Evolutionary conservation across 1,284 basidiomycete genomes (phyloP).

Genomic region (Gastroboletus turbinatus): DNA sequence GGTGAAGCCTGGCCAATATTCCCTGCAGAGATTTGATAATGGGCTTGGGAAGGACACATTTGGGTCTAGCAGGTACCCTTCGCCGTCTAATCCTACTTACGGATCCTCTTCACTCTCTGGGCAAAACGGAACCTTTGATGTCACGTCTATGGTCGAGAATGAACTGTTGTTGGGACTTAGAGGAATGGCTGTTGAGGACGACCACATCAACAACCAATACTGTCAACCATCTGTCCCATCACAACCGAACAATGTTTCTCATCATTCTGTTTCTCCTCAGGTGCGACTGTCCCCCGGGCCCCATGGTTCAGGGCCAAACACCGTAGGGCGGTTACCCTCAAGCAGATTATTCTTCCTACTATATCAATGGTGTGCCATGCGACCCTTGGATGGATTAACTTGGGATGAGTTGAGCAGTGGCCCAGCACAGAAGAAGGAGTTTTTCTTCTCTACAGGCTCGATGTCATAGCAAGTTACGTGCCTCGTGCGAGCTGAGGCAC

Average conservation of each 20-base stretch:
- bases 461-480: too few relatives aligned
- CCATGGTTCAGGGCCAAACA: conserved; percentile 44
- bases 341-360: conserved; percentile 58
- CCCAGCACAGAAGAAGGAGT: too few relatives aligned
- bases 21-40: conserved; percentile 54
- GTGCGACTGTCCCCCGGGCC: conserved; percentile 41
- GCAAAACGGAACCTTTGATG: conserved; percentile 44
- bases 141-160: conserved; percentile 46
- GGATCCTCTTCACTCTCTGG: conserved; percentile 35
- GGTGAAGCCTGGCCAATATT: conserved; percentile 48
- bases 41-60: conserved; percentile 42
- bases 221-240: conserved; percentile 25
- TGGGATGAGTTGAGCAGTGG: too few relatives aligned
- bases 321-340: conserved; percentile 53
- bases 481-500: too few relatives aligned
- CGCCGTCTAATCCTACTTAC: conserved; percentile 46
- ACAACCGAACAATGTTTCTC: conserved; percentile 25
- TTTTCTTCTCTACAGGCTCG: too few relatives aligned
- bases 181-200: conserved; percentile 71
- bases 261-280: conserved; percentile 31
- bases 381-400: conserved; percentile 52
- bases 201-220: conserved; percentile 39
- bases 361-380: conserved; percentile 44
- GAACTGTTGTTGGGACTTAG: conserved; percentile 58
- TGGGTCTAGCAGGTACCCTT: conserved; percentile 43